Conservation (phyloP, 495 filamentous ascomycete genomes). For the Aspergillus panamensis region DNA sequence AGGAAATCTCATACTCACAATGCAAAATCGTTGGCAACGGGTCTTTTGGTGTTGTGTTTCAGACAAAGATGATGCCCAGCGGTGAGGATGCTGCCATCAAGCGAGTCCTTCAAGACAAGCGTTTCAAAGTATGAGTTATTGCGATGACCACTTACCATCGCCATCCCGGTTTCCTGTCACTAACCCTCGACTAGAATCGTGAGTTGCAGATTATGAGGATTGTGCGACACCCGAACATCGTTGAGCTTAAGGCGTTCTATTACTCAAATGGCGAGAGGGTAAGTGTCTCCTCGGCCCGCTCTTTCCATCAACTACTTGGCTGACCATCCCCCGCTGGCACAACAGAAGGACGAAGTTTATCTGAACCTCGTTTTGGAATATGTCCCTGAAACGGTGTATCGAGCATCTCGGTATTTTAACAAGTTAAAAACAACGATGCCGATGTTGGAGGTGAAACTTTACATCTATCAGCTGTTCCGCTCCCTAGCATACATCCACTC, state of each 20-base stretch:
- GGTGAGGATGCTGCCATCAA: slow-evolving; percentile 99
- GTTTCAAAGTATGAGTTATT: slow-evolving; percentile 76
- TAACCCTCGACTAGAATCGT: slow-evolving; percentile 70
- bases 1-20: slow-evolving; percentile 96
- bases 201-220: slow-evolving; percentile 99
- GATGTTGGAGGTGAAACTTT: slow-evolving; percentile 96
- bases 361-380: slow-evolving; percentile 97
- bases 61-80: slow-evolving; percentile 94
- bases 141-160: no score
- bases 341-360: slow-evolving; percentile 97
- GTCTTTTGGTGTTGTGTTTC: slow-evolving; percentile 97
- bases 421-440: slow-evolving; percentile 99
- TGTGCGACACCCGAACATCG: slow-evolving; percentile 96
- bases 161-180: slow-evolving; percentile 12
- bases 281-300: slow-evolving; percentile 19
- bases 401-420: slow-evolving; percentile 98
- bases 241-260: slow-evolving; percentile 98
- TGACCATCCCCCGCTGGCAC: slow-evolving; percentile 16
- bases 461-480: slow-evolving; percentile 99
- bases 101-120: slow-evolving; percentile 95
- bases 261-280: slow-evolving; percentile 98
- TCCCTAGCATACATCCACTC: slow-evolving; percentile 99
- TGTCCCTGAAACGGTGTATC: slow-evolving; percentile 96
- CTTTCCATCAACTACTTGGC: background rate
- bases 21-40: slow-evolving; percentile 99